Evolutionary conservation across 495 filamentous ascomycete species (phyloP), one percentile per base, ranked within the genome.

Genomic region (Aspergillus carlsbadensis): DNA sequence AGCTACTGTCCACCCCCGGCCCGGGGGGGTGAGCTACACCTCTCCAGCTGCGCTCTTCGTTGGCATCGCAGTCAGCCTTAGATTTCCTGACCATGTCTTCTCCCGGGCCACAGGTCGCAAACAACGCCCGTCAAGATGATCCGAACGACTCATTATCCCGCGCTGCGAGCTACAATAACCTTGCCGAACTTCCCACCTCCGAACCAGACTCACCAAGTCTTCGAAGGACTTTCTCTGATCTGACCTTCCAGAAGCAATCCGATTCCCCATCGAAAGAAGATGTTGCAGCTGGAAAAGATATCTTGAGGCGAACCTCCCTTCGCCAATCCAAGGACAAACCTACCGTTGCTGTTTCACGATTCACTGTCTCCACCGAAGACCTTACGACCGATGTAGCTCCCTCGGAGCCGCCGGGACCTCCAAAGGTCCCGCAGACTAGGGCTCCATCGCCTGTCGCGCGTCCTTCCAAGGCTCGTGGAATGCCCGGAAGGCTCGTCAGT

Each of bases 401-500:
- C 18, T 31, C 58, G 7, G 62, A 65, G 10, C 5, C 62, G 10
- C 44, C 61, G 11, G 55, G 64, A 48, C 48, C 56, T 31, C 45
- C 60, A 18, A 65, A 64, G 41, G 11, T 66, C 42, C 65, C 71
- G 15, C 63, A 72, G 58, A 73, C 73, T 6, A 66, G 62, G 56
- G 65, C 71, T 3, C 72, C 71, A 5, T 73, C 75, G 52, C 73
- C 71, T 5, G 70, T 70, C 14, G 70, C 64, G 29, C 73, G 73
- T 42, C 75, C 72, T n/a, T 71, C 75, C 1, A 80, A 78, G 52
- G 61, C 67, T 21, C 75, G 74, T 40, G 76, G 78, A 5, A 81
- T 87, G 63, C 85, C 86, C 5, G 85, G 84, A 39, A 82, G 86
- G 24, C 78, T 90, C 63, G 81, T 84, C 55, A 84, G 75, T 56